A percentile compares a stretch with the other conserved stretches of the same genome.
Evolutionary conservation across 2,329 filamentous ascomycete genomes (phyloP).

Genomic region (Arthrobotrys sphaeroides): DNA sequence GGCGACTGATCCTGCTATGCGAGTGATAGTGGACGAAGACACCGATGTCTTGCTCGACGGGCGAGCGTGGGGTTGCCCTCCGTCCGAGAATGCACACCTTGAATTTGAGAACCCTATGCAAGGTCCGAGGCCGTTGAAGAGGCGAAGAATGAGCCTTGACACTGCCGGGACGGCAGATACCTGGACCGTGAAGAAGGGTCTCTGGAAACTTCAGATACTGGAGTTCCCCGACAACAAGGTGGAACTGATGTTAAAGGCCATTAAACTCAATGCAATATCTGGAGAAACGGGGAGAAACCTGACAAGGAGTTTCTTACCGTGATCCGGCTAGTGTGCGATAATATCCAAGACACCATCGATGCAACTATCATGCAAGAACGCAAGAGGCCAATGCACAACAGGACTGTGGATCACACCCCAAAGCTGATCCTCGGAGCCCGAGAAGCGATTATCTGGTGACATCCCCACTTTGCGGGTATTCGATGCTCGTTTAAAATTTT

Average conservation of each 20-base stretch:
- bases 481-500: slow-evolving; percentile 30
- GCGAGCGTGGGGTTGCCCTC: slow-evolving; percentile 32
- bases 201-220: slow-evolving; percentile 50
- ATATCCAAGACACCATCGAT: slow-evolving; percentile 36
- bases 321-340: slow-evolving; percentile 41
- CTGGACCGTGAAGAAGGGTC: slow-evolving; percentile 45
- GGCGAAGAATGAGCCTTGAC: slow-evolving; percentile 41
- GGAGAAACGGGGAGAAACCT: slow-evolving; percentile 43
- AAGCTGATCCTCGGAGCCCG: slow-evolving; percentile 13
- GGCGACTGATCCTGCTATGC: slow-evolving; percentile 20
- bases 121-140: slow-evolving; percentile 35
- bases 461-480: slow-evolving; percentile 25
- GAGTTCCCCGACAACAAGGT: slow-evolving; percentile 51
- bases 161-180: slow-evolving; percentile 27
- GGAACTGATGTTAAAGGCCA: slow-evolving; percentile 42
- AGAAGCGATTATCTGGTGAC: slow-evolving; percentile 12
- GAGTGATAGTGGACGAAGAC: slow-evolving; percentile 47
- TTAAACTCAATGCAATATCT: slow-evolving; percentile 45
- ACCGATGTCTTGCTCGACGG: slow-evolving; percentile 43
- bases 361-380: slow-evolving; percentile 46
- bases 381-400: slow-evolving; percentile 22
- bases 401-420: slow-evolving; percentile 8
- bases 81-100: slow-evolving; percentile 30
- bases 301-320: slow-evolving; percentile 48
- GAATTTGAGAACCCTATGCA: slow-evolving; percentile 53